Base-by-base conservation (phyloP, 129 eudicot species). In the Ambrosia artemisiifolia region DNA sequence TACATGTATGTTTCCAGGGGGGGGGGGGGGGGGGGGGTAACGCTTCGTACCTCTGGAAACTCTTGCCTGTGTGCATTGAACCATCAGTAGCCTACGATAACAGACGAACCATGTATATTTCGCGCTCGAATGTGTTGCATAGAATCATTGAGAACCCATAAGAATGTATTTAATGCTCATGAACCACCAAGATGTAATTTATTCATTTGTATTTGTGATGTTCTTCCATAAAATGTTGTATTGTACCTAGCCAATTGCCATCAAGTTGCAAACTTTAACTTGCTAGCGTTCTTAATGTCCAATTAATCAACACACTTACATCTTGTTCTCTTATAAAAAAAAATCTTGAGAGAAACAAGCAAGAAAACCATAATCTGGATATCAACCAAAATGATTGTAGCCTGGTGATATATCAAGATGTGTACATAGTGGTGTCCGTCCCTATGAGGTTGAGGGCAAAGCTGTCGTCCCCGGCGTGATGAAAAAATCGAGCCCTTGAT, bases 31-130 rank as follows among this genome's bases (percentile, higher is more conserved):
- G 65, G 66, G 72, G 9, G 70, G 32, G 38, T 70, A 11, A 54
- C 65, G 35, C 54, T 4, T 24, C 46, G 42, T 59, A 19, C 78
- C 35, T 63, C 64, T 5, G 33, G 56, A 44, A 59, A 46, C 46
- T 77, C 70, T 44, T 51, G 17, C 56, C 65, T 38, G 43, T 1
- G 10, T 50, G 65, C 64, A 60, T 33, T 49, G 28, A 34, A 34
- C 74, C 12, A 59, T 56, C 10, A 53, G 62, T 69, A 20, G 71
- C 81, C 59, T 49, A 70, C 2, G 72, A 65, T 71, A 51, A 69
- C 65, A 78, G 72, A 78, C 40, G 77, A 11, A 64, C 55, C 38
- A 77, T 69, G 64, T 60, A 60, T 47, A 50, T 53, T 42, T 50
- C 57, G 57, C 13, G 71, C 65, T 69, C n/a, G 54, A 77, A 14